Percentiles rank a stretch among this genome's conserved stretches.
Evolutionary conservation across 345 rosid genomes (phyloP).

Genomic region (Pugionium dolabratum): DNA sequence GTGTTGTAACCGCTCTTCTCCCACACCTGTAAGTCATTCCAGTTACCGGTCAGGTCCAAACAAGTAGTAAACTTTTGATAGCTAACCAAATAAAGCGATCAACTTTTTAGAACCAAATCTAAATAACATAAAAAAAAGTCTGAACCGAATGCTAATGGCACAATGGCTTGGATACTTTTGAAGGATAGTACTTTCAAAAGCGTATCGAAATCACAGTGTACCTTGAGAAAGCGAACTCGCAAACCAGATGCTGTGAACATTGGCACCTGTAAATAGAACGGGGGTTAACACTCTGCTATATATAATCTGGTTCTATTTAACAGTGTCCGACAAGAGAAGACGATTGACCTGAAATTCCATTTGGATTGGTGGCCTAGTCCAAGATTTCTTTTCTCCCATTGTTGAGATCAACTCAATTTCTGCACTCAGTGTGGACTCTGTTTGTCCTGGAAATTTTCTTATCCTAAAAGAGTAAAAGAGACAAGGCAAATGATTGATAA

Average conservation of each 20-base stretch:
- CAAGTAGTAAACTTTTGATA: neutral
- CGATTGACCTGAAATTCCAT: constrained; percentile 93
- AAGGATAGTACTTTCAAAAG: neutral
- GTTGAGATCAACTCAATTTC: constrained; percentile 96
- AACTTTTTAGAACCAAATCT: neutral
- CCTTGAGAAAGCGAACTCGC: constrained; percentile 98
- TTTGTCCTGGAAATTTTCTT: constrained; percentile 97
- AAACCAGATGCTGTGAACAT: constrained; percentile 99
- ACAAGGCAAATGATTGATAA: neutral
- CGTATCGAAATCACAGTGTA: constrained; percentile 24
- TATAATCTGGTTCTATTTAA: neutral
- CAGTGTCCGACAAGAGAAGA: constrained; percentile 15
- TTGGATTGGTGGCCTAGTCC: constrained; percentile 97
- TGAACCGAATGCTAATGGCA: neutral
- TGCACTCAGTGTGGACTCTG: constrained; percentile 96
- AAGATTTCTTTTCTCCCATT: constrained; percentile 89
- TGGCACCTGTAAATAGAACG: constrained; percentile 65
- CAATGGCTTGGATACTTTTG: neutral
- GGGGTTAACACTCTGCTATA: neutral
- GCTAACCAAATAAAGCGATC: constrained; percentile 19
- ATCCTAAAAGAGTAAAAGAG: constrained; percentile 53
- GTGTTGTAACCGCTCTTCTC: constrained; percentile 99
- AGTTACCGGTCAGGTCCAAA: neutral
- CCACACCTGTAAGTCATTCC: constrained; percentile 71
- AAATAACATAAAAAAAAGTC: neutral